Conservation (phyloP, 139 green algal genomes). For the Microglena sp. region DNA sequence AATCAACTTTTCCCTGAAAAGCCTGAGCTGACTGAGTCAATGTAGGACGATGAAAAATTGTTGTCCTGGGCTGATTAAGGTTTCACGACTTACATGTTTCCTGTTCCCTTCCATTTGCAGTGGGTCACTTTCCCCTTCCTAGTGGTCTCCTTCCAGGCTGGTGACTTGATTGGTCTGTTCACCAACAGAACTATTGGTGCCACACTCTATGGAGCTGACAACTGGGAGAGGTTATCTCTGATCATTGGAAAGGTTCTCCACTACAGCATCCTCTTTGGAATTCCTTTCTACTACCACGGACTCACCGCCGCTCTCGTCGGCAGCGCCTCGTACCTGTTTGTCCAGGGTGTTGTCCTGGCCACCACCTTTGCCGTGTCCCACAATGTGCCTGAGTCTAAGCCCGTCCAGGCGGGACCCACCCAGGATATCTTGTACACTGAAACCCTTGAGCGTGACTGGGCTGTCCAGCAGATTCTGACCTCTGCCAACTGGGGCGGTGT, state of each 20-base stretch:
- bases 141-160: slow-evolving; percentile 65
- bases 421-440: slow-evolving; percentile 10
- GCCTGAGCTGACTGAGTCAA: too few relatives aligned
- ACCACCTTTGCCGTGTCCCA: slow-evolving; percentile 71
- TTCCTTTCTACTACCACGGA: slow-evolving; percentile 48
- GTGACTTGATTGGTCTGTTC: slow-evolving; percentile 16
- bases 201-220: slow-evolving; percentile 56
- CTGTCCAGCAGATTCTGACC: slow-evolving; percentile 70
- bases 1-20: too few relatives aligned
- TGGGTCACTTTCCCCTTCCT: slow-evolving; percentile 70
- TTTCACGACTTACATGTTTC: too few relatives aligned
- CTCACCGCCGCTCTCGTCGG: slow-evolving; percentile 32
- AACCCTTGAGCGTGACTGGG: slow-evolving; percentile 48
- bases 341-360: slow-evolving; percentile 65
- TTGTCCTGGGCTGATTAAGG: too few relatives aligned
- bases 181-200: slow-evolving; percentile 41
- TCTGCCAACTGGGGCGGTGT: slow-evolving; percentile 71
- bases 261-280: slow-evolving; percentile 53
- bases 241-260: slow-evolving; percentile 64
- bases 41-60: too few relatives aligned
- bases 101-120: slow-evolving; percentile 18
- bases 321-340: background rate
- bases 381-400: slow-evolving; percentile 72
- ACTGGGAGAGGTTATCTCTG: slow-evolving; percentile 44
- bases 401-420: slow-evolving; percentile 26